These are phyloP conservation scores for Corrigiola litoralis DNA, from an alignment of 179 eudicot genomes.

Conservation along the genomic window DNA sequence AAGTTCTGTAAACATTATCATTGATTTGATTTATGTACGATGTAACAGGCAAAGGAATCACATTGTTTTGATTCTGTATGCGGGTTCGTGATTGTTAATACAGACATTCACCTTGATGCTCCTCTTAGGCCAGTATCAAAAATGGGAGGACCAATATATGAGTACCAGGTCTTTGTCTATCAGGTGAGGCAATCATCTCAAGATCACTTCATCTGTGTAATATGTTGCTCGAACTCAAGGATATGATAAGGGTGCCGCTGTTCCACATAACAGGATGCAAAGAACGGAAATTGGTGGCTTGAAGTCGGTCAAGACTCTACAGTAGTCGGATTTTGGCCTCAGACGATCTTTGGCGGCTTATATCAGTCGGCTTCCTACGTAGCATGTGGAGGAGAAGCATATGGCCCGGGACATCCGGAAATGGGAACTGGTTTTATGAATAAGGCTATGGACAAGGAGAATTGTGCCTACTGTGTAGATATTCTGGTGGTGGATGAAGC, in stretches of 20 bases:
- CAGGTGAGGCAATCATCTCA: too few relatives aligned
- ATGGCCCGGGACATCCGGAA: slow-evolving; percentile 1
- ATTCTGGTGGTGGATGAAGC: slow-evolving; percentile 14
- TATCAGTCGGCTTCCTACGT: slow-evolving; percentile 12
- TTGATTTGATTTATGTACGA: background rate
- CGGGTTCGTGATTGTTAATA: slow-evolving; percentile 18
- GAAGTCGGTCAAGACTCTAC: background rate
- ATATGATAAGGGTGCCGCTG: too few relatives aligned
- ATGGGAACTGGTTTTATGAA: slow-evolving; percentile 27
- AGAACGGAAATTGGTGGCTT: slow-evolving; percentile 29
- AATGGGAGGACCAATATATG: background rate
- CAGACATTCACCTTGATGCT: slow-evolving; percentile 18
- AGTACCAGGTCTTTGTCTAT: background rate
- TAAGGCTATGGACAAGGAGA: too few relatives aligned
- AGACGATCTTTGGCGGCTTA: slow-evolving; percentile 15
- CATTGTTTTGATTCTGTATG: slow-evolving; percentile 18
- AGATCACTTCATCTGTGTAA: too few relatives aligned
- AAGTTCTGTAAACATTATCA: too few relatives aligned
- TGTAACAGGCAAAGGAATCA: slow-evolving; percentile 3
- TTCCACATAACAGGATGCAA: slow-evolving; percentile 11
- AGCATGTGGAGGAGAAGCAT: slow-evolving; percentile 32
- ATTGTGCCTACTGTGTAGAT: slow-evolving; percentile 10
- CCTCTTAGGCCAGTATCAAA: background rate
- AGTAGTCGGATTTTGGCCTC: slow-evolving; percentile 31
- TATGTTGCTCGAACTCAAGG: background rate